These are phyloP conservation scores for Colletotrichum sp. DNA, from an alignment of 2,329 filamentous ascomycete species.

Conservation along the genomic window DNA sequence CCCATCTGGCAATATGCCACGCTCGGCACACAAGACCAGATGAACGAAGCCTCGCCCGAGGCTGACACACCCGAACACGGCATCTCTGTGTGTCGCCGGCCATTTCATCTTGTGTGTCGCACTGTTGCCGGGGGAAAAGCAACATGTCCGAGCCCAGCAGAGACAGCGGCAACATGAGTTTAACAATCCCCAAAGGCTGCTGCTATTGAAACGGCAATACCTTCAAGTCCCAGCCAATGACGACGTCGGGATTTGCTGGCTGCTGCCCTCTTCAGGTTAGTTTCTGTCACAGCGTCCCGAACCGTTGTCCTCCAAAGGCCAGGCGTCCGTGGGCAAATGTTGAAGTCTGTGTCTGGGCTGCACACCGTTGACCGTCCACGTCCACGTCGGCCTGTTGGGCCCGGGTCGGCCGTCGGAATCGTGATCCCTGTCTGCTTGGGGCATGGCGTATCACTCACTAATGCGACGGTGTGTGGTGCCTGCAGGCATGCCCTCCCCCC, in stretches of 20 bases:
- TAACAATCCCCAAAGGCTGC: neutral
- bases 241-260: neutral
- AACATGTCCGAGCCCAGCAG: neutral
- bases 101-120: neutral
- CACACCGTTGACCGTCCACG: neutral
- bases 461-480: constrained; percentile 8
- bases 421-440: neutral
- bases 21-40: neutral
- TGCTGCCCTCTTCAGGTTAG: constrained; percentile 6
- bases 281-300: constrained; percentile 12
- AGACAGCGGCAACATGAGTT: neutral
- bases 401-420: constrained; percentile 15
- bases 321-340: constrained; percentile 8
- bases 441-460: neutral
- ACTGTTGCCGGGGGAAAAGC: neutral
- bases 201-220: constrained; percentile 12
- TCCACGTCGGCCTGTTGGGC: neutral
- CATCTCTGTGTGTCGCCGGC: neutral
- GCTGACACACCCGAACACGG: neutral
- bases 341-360: neutral
- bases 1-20: constrained; percentile 1
- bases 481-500: neutral
- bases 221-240: constrained; percentile 3
- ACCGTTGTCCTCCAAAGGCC: constrained; percentile 11
- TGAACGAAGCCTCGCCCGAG: neutral